These are phyloP conservation scores for Russula sp. DNA, from an alignment of 768 basidiomycete genomes.

Conservation along the genomic window DNA sequence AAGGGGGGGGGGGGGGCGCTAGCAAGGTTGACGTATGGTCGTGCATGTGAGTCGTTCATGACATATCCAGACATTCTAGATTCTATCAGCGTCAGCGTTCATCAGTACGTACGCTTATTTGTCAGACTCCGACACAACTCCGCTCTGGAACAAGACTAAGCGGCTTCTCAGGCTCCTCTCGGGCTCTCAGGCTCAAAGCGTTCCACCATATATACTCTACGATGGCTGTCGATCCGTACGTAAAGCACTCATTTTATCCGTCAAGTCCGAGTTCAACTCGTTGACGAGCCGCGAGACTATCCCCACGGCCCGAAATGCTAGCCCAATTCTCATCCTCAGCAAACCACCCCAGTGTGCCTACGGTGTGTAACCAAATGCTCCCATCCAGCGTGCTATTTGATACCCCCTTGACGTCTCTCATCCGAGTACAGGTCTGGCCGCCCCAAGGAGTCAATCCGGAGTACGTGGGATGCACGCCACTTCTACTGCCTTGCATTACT, in stretches of 20 bases:
- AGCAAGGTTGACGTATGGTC: too few species aligned
- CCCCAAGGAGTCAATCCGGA: constrained; percentile 72
- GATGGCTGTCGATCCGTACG: background rate
- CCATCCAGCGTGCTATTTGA: background rate
- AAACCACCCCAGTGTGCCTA: background rate
- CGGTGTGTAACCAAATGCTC: background rate
- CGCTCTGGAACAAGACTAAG: too few species aligned
- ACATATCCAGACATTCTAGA: too few species aligned
- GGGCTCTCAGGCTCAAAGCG: too few species aligned
- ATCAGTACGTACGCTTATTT: too few species aligned
- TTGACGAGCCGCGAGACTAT: background rate
- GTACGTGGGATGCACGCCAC: constrained; percentile 44
- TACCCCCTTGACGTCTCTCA: background rate
- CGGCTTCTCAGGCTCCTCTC: too few species aligned
- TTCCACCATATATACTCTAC: too few species aligned
- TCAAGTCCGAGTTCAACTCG: background rate
- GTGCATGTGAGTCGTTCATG: too few species aligned
- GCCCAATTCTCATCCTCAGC: background rate
- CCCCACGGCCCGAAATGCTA: too few species aligned
- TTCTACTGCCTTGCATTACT: background rate
- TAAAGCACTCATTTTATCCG: background rate
- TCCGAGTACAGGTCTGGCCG: constrained; percentile 33
- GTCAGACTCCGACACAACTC: too few species aligned
- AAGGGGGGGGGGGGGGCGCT: too few species aligned
- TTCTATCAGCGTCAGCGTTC: too few species aligned